Conservation (phyloP, 345 rosid genomes). For the Eucalyptus dawsonii region DNA sequence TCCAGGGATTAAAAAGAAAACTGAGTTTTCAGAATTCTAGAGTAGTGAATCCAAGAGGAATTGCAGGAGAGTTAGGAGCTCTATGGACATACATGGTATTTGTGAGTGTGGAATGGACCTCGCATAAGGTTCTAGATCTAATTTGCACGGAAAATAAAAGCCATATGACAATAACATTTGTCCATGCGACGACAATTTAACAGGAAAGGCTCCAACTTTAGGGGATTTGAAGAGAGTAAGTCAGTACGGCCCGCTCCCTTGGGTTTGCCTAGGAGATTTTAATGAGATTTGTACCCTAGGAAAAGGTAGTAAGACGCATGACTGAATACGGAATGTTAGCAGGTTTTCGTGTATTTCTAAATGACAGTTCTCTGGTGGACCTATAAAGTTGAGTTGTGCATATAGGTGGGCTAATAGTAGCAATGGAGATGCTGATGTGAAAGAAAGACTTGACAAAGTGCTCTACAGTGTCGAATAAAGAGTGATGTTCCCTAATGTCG, state of each 20-base stretch:
- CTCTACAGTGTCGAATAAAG: no score
- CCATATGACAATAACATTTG: no score
- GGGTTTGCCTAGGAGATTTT: neutral
- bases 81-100: neutral
- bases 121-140: neutral
- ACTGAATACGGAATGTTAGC: neutral
- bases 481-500: neutral
- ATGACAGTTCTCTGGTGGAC: neutral
- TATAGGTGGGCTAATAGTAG: neutral
- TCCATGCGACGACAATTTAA: neutral
- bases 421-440: neutral
- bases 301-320: neutral
- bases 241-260: neutral
- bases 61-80: neutral
- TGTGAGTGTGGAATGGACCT: neutral
- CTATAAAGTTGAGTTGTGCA: neutral
- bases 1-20: neutral
- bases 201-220: neutral
- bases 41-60: neutral
- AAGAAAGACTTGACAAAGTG: no score
- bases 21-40: neutral
- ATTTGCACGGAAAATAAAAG: neutral
- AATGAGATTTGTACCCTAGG: neutral
- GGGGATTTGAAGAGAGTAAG: neutral
- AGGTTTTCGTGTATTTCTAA: neutral